Evolutionary conservation across 139 green algal species (phyloP), one percentile per base, ranked within the genome.

Genomic region (Picochlorum sp.): DNA sequence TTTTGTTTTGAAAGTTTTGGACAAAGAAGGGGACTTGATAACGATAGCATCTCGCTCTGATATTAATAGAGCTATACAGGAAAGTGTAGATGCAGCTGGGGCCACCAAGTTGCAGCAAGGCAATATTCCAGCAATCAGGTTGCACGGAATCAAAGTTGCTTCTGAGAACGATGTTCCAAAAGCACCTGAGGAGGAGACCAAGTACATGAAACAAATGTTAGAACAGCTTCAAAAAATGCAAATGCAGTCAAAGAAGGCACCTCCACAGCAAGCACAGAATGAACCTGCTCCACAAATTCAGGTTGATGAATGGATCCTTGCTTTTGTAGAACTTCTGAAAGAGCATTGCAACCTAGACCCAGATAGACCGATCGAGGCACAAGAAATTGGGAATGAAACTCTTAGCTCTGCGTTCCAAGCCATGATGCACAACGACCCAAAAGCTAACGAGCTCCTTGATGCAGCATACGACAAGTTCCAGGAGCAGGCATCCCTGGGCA

Each of bases 221-320:
- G 62, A 67, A 38, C 70, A 83, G 61, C 51, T 76, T 49, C 38
- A 67, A 55, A 67, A 71, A 45, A 41, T 59, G 30, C 49, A 71
- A 41, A 52, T 68, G 41, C 15, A 21, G 26, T 21, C 66, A 37
- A 56, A 67, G 34, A 45, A 73, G 60, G 55, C 51, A 57, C 26
- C 41, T 49, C 56, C 47, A 28, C 58, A 68, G 34, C 26, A 54
- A 24, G 56, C 47, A 23, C 37, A 55, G 16, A 72, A 65, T 41
- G 69, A 81, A 62, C 13, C 26, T 21, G 30, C 44, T 18, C 18
- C 61, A 62, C 54, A 62, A 57, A 69, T 86, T 34, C 67, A 67
- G 61, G 71, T 96, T 14, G 90, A 96, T 68, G 83, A 90, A 65
- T 97, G 88, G 88, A 81, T 97, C 63, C 51, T 96, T 31, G 79